Base-by-base conservation (phyloP, 768 basidiomycete genomes). In the Trichaptum fuscoviolaceum region DNA sequence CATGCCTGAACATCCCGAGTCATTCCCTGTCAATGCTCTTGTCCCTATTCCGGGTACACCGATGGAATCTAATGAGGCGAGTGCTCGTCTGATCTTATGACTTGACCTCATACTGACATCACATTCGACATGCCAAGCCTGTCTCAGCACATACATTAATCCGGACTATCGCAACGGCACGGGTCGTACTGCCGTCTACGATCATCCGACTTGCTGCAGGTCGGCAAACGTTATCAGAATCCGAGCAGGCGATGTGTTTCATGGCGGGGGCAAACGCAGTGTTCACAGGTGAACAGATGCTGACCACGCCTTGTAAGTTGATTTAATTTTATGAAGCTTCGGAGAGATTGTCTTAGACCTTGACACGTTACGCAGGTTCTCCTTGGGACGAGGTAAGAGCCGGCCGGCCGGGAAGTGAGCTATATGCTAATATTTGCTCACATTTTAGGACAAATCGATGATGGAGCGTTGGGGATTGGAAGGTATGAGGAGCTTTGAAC, bases 251-350 rank as follows among this genome's bases (percentile, higher is more conserved):
- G 7, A 95, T 99, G 91, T 95, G 94, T 74, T 99, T 99, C 80
- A 91, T 99, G 92, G 95, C 96, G 0, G 96, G 96, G 25, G 96
- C 96, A 24, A 99, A 99, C 73, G 96, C 96, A 24, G 90, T 99
- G 68, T 99, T 99, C 76, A 99, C 96, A n/a, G 96, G 96, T 58
- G 96, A 98, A 74, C 84, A 89, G 71, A 99, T 99, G 96, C 77
- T 99, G 70, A 99, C 96, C 15, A 99, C 96, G 17, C 95, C 96
- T 60, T 97, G 95, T 91, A 72, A 79, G 92, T 82, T 35, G 30
- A 63, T 67, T 60, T 58, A 61, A 42, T 65, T 66, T 36, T 64
- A 18, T 66, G 63, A 27, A 20, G 18, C 17, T 57, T 58, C 62
- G 58, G 3, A 66, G 27, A 27, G 24, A 57, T 64, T 68, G 36